phyloP scores from a whole-genome alignment of 1,284 basidiomycete genomes.

The Volvariella surrecta region DNA sequence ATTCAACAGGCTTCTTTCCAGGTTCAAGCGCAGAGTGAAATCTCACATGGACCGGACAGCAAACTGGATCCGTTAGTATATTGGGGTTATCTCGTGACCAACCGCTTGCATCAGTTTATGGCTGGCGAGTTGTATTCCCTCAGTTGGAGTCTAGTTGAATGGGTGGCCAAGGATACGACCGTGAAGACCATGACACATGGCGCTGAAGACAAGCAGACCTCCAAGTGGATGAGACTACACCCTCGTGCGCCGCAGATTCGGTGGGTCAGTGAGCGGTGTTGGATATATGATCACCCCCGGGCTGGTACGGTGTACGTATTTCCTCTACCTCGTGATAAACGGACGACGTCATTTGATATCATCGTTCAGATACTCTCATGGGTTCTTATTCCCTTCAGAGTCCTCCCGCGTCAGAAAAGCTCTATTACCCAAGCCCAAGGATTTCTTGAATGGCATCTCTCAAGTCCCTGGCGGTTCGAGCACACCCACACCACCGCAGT shows the following conservation, averaged over 20 bases:
- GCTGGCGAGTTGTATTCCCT: constrained; percentile 92
- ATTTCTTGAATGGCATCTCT: constrained; percentile 13
- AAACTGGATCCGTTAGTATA: constrained; percentile 70
- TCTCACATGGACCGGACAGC: constrained; percentile 7
- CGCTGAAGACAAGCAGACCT: constrained; percentile 93
- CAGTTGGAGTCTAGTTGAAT: constrained; percentile 86
- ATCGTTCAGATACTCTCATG: constrained; percentile 82
- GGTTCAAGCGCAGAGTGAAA: constrained; percentile 4
- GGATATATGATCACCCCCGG: constrained; percentile 97
- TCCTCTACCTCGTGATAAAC: constrained; percentile 6
- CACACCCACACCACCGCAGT: constrained; percentile 40
- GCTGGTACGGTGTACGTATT: constrained; percentile 77
- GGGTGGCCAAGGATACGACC: constrained; percentile 69
- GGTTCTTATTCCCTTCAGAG: constrained; percentile 94
- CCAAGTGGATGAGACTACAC: constrained; percentile 90
- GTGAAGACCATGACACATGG: constrained; percentile 69
- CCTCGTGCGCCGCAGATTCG: constrained; percentile 75
- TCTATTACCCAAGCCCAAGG: constrained; percentile 34
- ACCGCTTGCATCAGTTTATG: constrained; percentile 89
- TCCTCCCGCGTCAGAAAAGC: constrained; percentile 56
- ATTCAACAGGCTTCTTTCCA: neutral
- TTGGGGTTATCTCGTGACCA: constrained; percentile 95
- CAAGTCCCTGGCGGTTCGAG: constrained; percentile 10
- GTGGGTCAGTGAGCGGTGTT: constrained; percentile 91
- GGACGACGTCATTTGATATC: constrained; percentile 8